These are phyloP conservation scores for Nidula microcarpa DNA, from an alignment of 768 basidiomycete genomes.

Conservation along the genomic window DNA sequence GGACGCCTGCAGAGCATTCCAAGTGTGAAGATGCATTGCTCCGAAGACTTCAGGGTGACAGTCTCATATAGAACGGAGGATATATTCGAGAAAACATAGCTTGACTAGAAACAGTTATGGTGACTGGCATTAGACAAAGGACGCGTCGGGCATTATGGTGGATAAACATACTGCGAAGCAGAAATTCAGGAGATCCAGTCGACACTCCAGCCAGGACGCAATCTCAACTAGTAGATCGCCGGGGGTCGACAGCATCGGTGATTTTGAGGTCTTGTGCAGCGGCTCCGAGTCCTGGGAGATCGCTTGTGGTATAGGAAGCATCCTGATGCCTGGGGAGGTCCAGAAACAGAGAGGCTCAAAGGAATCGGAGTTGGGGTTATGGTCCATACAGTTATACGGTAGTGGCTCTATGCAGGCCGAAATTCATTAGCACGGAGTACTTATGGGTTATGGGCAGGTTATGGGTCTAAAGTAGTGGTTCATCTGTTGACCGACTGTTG, in stretches of 20 bases:
- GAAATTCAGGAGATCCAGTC: constrained; percentile 54
- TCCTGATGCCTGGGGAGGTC: no score
- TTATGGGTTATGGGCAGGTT: no score
- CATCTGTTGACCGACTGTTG: no score
- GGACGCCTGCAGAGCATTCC: constrained; percentile 55
- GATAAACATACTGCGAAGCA: constrained; percentile 50
- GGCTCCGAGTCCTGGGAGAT: neutral
- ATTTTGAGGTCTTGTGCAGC: neutral
- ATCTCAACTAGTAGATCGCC: constrained; percentile 69
- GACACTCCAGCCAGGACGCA: constrained; percentile 47
- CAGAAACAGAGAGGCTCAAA: no score
- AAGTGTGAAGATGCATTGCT: constrained; percentile 64
- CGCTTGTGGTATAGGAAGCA: no score
- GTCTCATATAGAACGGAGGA: constrained; percentile 58
- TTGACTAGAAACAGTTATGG: constrained; percentile 38
- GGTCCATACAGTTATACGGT: neutral
- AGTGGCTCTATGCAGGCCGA: neutral
- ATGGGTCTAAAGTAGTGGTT: no score
- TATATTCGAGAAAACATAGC: constrained; percentile 44
- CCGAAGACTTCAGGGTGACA: constrained; percentile 48
- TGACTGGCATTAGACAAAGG: neutral
- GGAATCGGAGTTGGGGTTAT: no score
- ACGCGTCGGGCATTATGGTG: neutral
- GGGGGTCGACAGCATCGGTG: constrained; percentile 27
- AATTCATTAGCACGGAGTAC: no score